Conservation (phyloP, 352 stramenopile genomes). For the Pythium dissotocum region DNA sequence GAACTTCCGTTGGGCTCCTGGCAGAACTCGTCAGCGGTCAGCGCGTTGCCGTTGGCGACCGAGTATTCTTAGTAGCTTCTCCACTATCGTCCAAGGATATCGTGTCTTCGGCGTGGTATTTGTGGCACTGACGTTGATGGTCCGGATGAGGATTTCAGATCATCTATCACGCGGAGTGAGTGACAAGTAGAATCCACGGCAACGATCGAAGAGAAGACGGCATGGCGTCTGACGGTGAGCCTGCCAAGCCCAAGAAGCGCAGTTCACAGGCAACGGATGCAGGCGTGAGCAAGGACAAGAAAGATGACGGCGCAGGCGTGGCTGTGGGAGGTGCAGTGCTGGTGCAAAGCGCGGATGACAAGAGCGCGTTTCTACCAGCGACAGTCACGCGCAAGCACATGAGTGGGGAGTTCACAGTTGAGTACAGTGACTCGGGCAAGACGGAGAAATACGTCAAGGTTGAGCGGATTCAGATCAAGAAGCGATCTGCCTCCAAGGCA, state of each 20-base stretch:
- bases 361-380: slow-evolving; percentile 8
- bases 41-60: too few species aligned
- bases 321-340: slow-evolving; percentile 19
- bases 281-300: not conserved
- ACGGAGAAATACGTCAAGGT: slow-evolving; percentile 25
- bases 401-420: slow-evolving; percentile 29
- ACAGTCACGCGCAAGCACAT: slow-evolving; percentile 26
- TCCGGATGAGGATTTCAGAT: not conserved
- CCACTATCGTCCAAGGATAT: not conserved
- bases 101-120: not conserved
- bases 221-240: slow-evolving; percentile 16
- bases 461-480: slow-evolving; percentile 8
- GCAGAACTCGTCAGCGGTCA: not conserved
- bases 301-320: not conserved
- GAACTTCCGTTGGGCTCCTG: not conserved
- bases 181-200: not conserved
- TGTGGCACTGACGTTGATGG: not conserved
- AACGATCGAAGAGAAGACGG: not conserved
- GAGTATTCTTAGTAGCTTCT: not conserved
- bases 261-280: slow-evolving; percentile 5
- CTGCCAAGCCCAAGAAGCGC: slow-evolving; percentile 9
- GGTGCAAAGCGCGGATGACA: slow-evolving; percentile 18
- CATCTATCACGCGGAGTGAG: not conserved
- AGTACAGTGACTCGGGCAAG: slow-evolving; percentile 28
- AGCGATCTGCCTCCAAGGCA: slow-evolving; percentile 14